Base-by-base conservation (phyloP, 331 rosid species). In the Stylosanthes scabra region DNA sequence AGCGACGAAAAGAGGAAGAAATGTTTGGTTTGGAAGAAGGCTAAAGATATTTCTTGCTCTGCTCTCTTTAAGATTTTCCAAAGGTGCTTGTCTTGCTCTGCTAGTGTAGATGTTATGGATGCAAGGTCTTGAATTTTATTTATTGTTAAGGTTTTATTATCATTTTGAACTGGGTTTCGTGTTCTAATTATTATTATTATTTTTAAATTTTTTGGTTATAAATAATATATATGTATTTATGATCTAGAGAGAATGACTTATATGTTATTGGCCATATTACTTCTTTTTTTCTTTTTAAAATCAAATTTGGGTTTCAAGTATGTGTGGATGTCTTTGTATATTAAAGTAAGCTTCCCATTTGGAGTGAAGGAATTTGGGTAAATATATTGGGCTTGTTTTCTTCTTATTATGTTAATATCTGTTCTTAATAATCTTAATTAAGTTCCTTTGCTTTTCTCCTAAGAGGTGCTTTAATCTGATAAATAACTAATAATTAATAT, bases 21-120 rank as follows among this genome's bases (percentile, higher is more conserved):
- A 82, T 83, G 93, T 67, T 84, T 86, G 83, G 78, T 77, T 74
- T 86, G 88, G 86, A 87, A 83, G 83, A 91, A 91, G 81, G 87
- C 82, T 64, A 91, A 77, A 86, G 88, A 84, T 47, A 14, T 77
- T 1, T 89, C 98, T 0, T 86, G 89, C 11, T 80, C 86, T 62
- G 85, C 87, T 71, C 66, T 90, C 74, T 80, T 89, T 68, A 59
- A 85, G 62, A 78, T 91, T 71, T 87, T 93, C 11, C 74, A 54
- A 52, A 85, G 90, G 80, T 72, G 88, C 70, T 74, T 91, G 84
- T 82, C 88, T 1, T 91, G 96, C 55, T 70, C 96, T 14, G 96
- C 96, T 65, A 85, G 84, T 63, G 84, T 86, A 52, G 96, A 85
- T 78, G 90, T 85, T 20, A 87, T 78, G 42, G 86, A 88, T 55